These are phyloP conservation scores for Trichoderma sp. DNA, from an alignment of 2,329 filamentous ascomycete species.

Conservation along the genomic window DNA sequence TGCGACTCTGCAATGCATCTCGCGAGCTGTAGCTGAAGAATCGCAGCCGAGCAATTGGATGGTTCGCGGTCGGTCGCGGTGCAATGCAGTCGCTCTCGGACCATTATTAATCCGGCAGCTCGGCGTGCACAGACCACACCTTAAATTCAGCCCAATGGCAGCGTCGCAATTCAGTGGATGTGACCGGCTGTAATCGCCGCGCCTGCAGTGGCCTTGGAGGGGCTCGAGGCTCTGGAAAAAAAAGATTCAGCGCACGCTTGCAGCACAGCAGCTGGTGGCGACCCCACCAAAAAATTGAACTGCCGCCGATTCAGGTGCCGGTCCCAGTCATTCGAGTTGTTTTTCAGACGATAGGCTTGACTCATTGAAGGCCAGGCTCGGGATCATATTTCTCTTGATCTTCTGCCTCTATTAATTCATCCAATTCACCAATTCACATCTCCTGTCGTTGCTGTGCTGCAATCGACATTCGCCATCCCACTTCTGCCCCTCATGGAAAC, in stretches of 20 bases:
- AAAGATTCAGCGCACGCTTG: background rate
- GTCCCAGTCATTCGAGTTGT: constrained; percentile 14
- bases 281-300: constrained; percentile 23
- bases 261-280: background rate
- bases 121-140: constrained; percentile 34
- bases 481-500: constrained; percentile 54
- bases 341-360: constrained; percentile 14
- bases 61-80: constrained; percentile 7
- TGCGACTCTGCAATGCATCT: background rate
- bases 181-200: background rate
- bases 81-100: background rate
- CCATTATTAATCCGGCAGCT: constrained; percentile 26
- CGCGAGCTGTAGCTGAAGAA: background rate
- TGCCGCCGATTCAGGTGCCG: constrained; percentile 20
- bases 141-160: constrained; percentile 27
- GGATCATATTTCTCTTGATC: background rate
- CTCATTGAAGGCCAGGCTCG: constrained; percentile 1
- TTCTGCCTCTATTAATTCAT: background rate
- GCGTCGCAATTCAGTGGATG: background rate
- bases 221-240: background rate
- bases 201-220: background rate
- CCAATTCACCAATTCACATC: background rate
- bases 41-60: background rate
- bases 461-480: background rate
- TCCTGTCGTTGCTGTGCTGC: background rate